Conservation (phyloP, 2,329 filamentous ascomycete species). For the Botrytis sinoallii region DNA sequence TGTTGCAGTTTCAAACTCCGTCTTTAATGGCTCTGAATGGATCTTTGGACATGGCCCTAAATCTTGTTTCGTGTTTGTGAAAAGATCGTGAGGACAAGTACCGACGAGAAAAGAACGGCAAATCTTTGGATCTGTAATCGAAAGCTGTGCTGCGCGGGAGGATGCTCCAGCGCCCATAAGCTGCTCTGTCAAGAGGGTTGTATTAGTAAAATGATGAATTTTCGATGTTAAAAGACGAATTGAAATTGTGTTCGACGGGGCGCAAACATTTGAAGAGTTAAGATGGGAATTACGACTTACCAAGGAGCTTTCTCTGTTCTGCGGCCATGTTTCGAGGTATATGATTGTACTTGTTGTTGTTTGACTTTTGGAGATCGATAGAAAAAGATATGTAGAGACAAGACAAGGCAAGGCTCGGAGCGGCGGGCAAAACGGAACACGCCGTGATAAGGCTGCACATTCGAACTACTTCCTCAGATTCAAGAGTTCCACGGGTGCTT, state of each 20-base stretch:
- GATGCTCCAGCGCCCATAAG: slow-evolving; percentile 76
- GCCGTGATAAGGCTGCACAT: slow-evolving; percentile 3
- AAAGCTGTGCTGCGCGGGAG: slow-evolving; percentile 75
- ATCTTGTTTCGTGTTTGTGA: slow-evolving; percentile 99
- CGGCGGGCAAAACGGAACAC: neutral
- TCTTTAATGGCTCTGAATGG: slow-evolving; percentile 83
- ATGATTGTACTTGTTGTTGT: neutral
- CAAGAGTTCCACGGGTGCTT: neutral
- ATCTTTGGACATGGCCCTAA: slow-evolving; percentile 84
- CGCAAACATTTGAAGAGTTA: neutral
- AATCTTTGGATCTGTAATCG: slow-evolving; percentile 87
- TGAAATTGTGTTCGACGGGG: neutral
- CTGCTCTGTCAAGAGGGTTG: slow-evolving; percentile 62
- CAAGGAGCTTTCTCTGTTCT: slow-evolving; percentile 95
- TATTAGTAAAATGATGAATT: slow-evolving; percentile 16
- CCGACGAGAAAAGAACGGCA: slow-evolving; percentile 93
- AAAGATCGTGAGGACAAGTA: slow-evolving; percentile 96
- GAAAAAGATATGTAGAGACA: slow-evolving; percentile 1
- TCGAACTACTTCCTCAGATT: neutral
- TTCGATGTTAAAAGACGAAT: neutral
- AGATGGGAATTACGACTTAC: slow-evolving; percentile 42
- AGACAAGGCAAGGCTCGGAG: slow-evolving; percentile 4
- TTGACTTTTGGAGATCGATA: neutral
- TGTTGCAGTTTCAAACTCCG: slow-evolving; percentile 77
- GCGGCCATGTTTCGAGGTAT: slow-evolving; percentile 67